These are phyloP conservation scores for Volvox africanus DNA, from an alignment of 139 green algal species.

Conservation along the genomic window DNA sequence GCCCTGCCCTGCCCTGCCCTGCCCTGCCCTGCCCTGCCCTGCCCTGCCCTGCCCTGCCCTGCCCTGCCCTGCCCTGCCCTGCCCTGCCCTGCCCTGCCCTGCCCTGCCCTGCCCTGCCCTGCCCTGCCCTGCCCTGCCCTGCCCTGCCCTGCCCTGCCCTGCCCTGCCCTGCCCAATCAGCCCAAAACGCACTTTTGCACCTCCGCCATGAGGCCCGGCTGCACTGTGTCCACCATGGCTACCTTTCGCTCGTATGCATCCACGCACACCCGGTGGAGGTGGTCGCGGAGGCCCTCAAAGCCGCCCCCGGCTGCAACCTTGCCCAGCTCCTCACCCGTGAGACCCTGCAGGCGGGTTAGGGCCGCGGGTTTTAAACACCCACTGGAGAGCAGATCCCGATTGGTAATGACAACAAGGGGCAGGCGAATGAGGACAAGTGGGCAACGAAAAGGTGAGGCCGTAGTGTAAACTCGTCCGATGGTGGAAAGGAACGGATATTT, in stretches of 20 bases:
- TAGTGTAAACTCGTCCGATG: no score
- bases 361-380: not conserved
- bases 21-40: not conserved
- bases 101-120: no score
- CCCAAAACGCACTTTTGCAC: conserved; percentile 69
- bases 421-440: no score
- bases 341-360: not conserved
- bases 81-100: no score
- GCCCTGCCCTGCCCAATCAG: not conserved
- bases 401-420: no score
- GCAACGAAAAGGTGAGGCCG: no score
- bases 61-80: no score
- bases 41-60: not conserved
- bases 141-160: not conserved
- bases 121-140: not conserved
- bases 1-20: not conserved
- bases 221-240: conserved; percentile 79
- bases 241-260: conserved; percentile 87
- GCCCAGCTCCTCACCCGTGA: conserved; percentile 10
- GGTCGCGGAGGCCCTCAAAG: conserved; percentile 81
- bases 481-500: no score
- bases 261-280: conserved; percentile 73
- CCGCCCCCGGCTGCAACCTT: conserved; percentile 52
- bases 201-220: conserved; percentile 87
- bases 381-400: no score